Evolutionary conservation across 2,329 filamentous ascomycete genomes (phyloP).

Genomic region (Curvularia spicifera): DNA sequence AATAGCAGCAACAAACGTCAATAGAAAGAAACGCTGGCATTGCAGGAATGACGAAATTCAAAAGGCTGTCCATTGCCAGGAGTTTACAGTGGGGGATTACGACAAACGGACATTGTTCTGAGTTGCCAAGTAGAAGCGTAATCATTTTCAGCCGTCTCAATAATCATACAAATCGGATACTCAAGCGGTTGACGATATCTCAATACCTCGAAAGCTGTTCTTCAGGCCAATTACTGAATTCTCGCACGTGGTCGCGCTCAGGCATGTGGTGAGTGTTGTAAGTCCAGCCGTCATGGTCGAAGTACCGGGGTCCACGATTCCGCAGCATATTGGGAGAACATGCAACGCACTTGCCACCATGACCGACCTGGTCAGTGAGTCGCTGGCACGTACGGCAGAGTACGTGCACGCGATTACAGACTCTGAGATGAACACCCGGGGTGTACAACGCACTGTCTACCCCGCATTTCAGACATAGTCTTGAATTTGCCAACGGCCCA

Average conservation of each 20-base stretch:
- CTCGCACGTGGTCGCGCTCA: slow-evolving; percentile 24
- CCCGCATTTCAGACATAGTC: slow-evolving; percentile 39
- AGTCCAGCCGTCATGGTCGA: slow-evolving; percentile 21
- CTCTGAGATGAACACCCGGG: slow-evolving; percentile 27
- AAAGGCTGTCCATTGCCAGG: too few relatives aligned
- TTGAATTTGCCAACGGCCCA: slow-evolving; percentile 27
- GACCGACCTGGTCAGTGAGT: slow-evolving; percentile 27
- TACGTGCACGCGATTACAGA: slow-evolving; percentile 28
- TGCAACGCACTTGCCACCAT: slow-evolving; percentile 21
- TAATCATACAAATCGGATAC: background rate
- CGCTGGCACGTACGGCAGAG: slow-evolving; percentile 26
- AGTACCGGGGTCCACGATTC: slow-evolving; percentile 5
- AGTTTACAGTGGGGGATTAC: background rate
- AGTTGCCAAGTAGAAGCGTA: background rate
- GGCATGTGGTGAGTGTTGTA: slow-evolving; percentile 15
- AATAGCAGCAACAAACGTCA: slow-evolving; percentile 8
- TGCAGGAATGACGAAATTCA: background rate
- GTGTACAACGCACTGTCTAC: slow-evolving; percentile 28
- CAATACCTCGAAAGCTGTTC: slow-evolving; percentile 11
- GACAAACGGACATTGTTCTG: background rate
- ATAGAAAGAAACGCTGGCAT: background rate
- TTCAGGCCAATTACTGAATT: slow-evolving; percentile 26
- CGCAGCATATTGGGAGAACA: slow-evolving; percentile 18
- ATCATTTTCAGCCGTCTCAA: background rate
- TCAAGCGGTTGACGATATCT: background rate